These are phyloP conservation scores for Huntiella savannae DNA, from an alignment of 2,329 filamentous ascomycete genomes.

Conservation along the genomic window DNA sequence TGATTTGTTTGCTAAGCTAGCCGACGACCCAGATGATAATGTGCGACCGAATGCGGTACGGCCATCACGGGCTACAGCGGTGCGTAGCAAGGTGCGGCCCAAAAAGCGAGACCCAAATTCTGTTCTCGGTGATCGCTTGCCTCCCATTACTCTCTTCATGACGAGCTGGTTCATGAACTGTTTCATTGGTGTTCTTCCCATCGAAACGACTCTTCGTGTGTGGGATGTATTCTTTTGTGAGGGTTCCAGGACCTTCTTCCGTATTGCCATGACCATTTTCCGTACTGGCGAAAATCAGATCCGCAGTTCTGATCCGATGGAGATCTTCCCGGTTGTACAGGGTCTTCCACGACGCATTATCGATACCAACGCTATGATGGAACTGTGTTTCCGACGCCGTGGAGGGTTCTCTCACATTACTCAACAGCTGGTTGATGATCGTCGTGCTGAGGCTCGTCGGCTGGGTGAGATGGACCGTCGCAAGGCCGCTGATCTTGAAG, in stretches of 20 bases:
- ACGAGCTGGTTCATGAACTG: conserved; percentile 98
- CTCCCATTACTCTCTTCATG: conserved; percentile 79
- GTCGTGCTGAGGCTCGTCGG: conserved; percentile 48
- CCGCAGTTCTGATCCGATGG: conserved; percentile 71
- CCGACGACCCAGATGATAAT: conserved; percentile 47
- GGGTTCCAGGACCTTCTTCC: conserved; percentile 82
- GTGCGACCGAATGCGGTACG: conserved; percentile 19
- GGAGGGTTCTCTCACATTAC: conserved; percentile 68
- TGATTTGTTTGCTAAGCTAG: conserved; percentile 71
- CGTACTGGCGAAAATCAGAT: conserved; percentile 73
- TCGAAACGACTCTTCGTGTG: conserved; percentile 76
- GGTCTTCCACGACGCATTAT: conserved; percentile 62
- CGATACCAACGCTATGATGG: conserved; percentile 66
- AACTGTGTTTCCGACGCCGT: conserved; percentile 61
- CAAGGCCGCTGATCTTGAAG: conserved; percentile 10
- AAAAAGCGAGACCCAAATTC: conserved; percentile 22
- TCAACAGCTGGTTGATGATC: conserved; percentile 62
- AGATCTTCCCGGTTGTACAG: conserved; percentile 90
- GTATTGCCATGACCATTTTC: conserved; percentile 78
- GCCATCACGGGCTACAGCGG: conserved; percentile 11
- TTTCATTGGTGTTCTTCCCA: conserved; percentile 80
- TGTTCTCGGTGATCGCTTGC: conserved; percentile 38
- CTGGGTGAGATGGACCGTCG: conserved; percentile 26
- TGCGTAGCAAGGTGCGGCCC: conserved; percentile 13
- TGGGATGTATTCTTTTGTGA: conserved; percentile 97